phyloP scores from a whole-genome alignment of 2,329 filamentous ascomycete genomes.

The Alternaria alternata region DNA sequence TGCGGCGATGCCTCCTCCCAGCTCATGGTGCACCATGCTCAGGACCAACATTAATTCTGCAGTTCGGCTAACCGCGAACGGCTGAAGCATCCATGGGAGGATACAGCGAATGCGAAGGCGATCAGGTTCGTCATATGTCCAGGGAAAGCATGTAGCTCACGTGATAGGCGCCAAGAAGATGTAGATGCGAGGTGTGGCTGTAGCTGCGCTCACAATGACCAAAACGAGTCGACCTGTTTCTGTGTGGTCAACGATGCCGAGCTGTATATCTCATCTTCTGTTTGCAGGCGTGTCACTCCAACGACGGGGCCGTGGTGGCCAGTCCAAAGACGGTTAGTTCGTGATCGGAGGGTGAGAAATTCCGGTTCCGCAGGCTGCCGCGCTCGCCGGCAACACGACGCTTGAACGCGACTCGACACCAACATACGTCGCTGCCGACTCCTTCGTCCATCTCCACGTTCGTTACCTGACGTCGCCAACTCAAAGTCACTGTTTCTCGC shows the following conservation, averaged over 20 bases:
- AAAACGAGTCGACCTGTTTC: too few species aligned
- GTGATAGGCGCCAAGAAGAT: not conserved
- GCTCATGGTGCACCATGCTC: too few species aligned
- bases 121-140: not conserved
- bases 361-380: not conserved
- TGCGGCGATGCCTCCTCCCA: not conserved
- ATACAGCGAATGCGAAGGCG: not conserved
- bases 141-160: not conserved
- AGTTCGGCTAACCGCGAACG: too few species aligned
- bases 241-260: not conserved
- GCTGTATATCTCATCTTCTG: not conserved
- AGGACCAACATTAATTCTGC: too few species aligned
- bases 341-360: not conserved
- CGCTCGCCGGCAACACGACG: not conserved
- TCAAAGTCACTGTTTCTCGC: not conserved
- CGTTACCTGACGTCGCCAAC: not conserved
- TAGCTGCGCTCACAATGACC: too few species aligned
- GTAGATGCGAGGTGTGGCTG: not conserved
- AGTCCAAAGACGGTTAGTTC: not conserved
- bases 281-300: too few species aligned
- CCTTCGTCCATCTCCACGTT: not conserved
- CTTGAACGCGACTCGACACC: not conserved
- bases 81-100: not conserved
- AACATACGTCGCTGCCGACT: not conserved
- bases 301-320: too few species aligned